phyloP scores from a whole-genome alignment of 805 yeast species.

The Henningerozyma blattae region DNA sequence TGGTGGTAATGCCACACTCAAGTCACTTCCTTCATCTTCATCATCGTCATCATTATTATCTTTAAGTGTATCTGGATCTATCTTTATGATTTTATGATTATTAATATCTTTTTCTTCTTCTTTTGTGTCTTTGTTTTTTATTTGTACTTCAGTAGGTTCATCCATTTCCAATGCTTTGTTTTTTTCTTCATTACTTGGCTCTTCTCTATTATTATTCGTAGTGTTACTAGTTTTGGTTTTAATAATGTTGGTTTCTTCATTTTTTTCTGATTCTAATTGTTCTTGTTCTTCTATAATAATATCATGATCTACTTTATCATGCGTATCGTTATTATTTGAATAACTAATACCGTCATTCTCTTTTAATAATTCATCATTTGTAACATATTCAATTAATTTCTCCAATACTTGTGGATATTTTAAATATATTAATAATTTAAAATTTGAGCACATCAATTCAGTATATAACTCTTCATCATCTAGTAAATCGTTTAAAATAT shows the following conservation, averaged over 20 bases:
- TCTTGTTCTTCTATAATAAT: background rate
- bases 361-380: constrained; percentile 18
- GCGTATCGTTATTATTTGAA: constrained; percentile 8
- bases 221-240: background rate
- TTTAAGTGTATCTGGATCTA: background rate
- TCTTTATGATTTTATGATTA: background rate
- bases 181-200: constrained; percentile 1
- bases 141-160: constrained; percentile 6
- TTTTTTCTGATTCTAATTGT: constrained; percentile 1
- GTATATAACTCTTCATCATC: constrained; percentile 68
- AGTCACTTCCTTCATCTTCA: constrained; percentile 22
- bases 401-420: constrained; percentile 66
- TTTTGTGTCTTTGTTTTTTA: constrained; percentile 4
- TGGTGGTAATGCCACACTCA: constrained; percentile 18
- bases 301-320: constrained; percentile 5
- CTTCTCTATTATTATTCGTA: background rate
- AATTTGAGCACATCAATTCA: constrained; percentile 60
- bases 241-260: background rate
- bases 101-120: constrained; percentile 8
- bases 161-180: constrained; percentile 2
- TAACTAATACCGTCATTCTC: constrained; percentile 6
- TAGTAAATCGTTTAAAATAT: constrained; percentile 43
- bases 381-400: constrained; percentile 56
- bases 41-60: constrained; percentile 10
- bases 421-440: constrained; percentile 65